These are phyloP conservation scores for Tylopilus sp. DNA, from an alignment of 1,284 basidiomycete species.

Conservation along the genomic window DNA sequence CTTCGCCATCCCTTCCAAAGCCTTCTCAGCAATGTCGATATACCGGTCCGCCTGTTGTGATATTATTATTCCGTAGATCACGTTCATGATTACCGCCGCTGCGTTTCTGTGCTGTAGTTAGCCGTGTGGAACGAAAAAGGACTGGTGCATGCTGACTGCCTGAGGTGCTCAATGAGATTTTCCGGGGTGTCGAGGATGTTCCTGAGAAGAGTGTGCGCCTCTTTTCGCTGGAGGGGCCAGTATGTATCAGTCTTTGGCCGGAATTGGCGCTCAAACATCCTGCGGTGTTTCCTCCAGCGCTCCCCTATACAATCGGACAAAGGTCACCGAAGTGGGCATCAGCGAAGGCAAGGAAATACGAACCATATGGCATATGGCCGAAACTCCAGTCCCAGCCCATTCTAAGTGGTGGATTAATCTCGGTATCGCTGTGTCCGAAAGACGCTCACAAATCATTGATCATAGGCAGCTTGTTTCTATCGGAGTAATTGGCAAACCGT, in stretches of 20 bases:
- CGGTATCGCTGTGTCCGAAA: background rate
- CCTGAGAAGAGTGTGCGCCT: slow-evolving; percentile 39
- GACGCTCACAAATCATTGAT: slow-evolving; percentile 32
- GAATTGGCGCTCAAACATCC: slow-evolving; percentile 47
- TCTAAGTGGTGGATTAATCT: slow-evolving; percentile 24
- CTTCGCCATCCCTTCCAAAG: slow-evolving; percentile 36
- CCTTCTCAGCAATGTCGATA: slow-evolving; percentile 37
- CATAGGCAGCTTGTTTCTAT: slow-evolving; percentile 30
- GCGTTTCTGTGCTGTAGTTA: slow-evolving; percentile 34
- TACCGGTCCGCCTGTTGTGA: slow-evolving; percentile 34
- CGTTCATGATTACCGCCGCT: slow-evolving; percentile 39
- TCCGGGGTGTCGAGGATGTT: slow-evolving; percentile 38
- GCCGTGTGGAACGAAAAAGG: background rate
- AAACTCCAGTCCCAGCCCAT: slow-evolving; percentile 54
- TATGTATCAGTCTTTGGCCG: slow-evolving; percentile 32
- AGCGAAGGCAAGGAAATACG: slow-evolving; percentile 4
- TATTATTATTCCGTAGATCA: slow-evolving; percentile 38
- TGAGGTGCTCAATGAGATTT: slow-evolving; percentile 41
- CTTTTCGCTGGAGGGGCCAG: slow-evolving; percentile 39
- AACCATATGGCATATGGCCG: slow-evolving; percentile 49
- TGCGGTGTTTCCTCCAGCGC: slow-evolving; percentile 47
- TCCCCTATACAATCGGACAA: slow-evolving; percentile 31
- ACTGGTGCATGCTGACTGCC: slow-evolving; percentile 36
- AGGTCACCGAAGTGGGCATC: background rate
- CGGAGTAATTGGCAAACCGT: slow-evolving; percentile 31